These are phyloP conservation scores for Eucalyptus rudis DNA, from an alignment of 345 rosid species.

Conservation along the genomic window DNA sequence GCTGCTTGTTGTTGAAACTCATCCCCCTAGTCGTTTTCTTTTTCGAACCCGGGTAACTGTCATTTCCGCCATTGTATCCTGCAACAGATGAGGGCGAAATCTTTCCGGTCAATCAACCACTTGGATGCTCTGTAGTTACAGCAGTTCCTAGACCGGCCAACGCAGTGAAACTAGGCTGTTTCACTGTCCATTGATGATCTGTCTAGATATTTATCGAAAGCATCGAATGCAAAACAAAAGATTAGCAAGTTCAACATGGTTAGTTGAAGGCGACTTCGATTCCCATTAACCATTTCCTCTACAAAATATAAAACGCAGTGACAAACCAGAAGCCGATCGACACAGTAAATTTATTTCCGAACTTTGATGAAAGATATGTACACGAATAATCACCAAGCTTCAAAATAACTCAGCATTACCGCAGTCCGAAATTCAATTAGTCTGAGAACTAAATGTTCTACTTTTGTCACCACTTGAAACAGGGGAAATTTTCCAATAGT, in stretches of 20 bases:
- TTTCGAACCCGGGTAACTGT: slow-evolving; percentile 20
- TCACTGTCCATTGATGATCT: not conserved
- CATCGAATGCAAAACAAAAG: not conserved
- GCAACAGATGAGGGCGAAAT: not conserved
- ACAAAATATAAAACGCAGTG: not conserved
- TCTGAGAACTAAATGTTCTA: not conserved
- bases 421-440: not conserved
- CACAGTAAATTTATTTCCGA: not conserved
- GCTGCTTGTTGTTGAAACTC: slow-evolving; percentile 11
- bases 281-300: not conserved
- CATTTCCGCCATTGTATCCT: not conserved
- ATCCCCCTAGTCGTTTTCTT: slow-evolving; percentile 42
- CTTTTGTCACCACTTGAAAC: not conserved
- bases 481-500: not conserved
- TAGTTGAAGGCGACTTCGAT: not conserved
- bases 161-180: not conserved
- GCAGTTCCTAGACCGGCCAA: not conserved
- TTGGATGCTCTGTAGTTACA: not conserved
- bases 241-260: not conserved
- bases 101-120: not conserved
- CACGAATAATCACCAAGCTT: not conserved
- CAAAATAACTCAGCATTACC: not conserved
- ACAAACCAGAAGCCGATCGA: not conserved
- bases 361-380: not conserved
- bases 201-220: not conserved